A percentile compares a stretch with the other conserved stretches of the same genome.
Evolutionary conservation across 306 rosid genomes (phyloP).

Genomic region (Sesbania bispinosa): DNA sequence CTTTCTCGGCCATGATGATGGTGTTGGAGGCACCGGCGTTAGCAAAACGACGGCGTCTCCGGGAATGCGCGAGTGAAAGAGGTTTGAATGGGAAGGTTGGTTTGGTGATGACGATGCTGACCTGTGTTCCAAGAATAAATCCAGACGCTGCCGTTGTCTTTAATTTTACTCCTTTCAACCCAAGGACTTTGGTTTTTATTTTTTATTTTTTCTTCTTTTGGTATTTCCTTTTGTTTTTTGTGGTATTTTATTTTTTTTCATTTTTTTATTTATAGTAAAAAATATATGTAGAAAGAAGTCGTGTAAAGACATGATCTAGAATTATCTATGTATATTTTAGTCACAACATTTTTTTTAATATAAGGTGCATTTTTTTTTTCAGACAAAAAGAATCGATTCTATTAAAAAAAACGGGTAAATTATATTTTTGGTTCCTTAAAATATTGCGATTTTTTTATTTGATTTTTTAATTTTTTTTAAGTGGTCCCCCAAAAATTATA

Average conservation of each 20-base stretch:
- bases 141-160: background rate
- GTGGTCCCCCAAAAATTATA: no score
- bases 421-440: no score
- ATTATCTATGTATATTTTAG: no score
- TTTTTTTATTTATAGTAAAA: background rate
- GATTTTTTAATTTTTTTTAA: no score
- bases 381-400: no score
- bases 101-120: background rate
- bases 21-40: conserved; percentile 83
- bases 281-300: no score
- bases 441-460: no score
- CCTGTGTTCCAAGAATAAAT: background rate
- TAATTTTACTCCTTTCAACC: conserved; percentile 19
- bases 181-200: no score
- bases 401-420: no score
- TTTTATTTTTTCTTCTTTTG: background rate
- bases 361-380: no score
- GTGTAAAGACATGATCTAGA: no score
- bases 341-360: no score
- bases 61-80: background rate
- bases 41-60: conserved; percentile 69
- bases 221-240: background rate
- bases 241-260: background rate
- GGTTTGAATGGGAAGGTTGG: background rate
- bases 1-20: conserved; percentile 37